phyloP scores from a whole-genome alignment of 345 rosid species.

The Eucalyptus virginea region DNA sequence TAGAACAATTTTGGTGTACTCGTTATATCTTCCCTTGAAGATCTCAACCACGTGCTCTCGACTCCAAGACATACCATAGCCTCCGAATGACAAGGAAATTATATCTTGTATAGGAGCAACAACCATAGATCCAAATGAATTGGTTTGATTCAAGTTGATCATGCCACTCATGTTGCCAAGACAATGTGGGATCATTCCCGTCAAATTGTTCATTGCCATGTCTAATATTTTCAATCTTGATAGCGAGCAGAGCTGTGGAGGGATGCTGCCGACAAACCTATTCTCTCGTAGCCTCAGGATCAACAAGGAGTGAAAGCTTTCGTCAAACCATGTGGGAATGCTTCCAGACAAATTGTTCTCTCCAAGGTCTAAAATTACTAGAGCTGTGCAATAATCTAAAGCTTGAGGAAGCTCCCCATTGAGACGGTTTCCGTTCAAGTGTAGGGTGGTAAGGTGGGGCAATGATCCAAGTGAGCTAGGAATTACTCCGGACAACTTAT shows the following conservation, averaged over 20 bases:
- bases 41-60: neutral
- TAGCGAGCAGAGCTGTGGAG: neutral
- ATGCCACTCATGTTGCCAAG: neutral
- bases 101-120: too few relatives aligned
- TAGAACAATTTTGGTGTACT: too few relatives aligned
- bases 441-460: rapidly evolving
- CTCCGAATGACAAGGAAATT: too few relatives aligned
- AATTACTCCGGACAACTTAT: too few relatives aligned
- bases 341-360: neutral
- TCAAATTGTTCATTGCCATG: neutral
- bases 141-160: neutral
- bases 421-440: neutral
- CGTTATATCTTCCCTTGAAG: too few relatives aligned
- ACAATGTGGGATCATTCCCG: neutral
- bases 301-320: neutral
- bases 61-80: too few relatives aligned
- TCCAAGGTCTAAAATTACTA: neutral
- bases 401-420: neutral
- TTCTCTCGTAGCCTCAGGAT: neutral
- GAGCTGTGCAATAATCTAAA: neutral
- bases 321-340: neutral
- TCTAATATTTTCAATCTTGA: neutral
- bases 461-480: too few relatives aligned
- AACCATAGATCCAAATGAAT: rapidly evolving
- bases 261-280: neutral